These are phyloP conservation scores for Aristolochia contorta DNA, from an alignment of 164 flowering plant genomes.

Conservation along the genomic window DNA sequence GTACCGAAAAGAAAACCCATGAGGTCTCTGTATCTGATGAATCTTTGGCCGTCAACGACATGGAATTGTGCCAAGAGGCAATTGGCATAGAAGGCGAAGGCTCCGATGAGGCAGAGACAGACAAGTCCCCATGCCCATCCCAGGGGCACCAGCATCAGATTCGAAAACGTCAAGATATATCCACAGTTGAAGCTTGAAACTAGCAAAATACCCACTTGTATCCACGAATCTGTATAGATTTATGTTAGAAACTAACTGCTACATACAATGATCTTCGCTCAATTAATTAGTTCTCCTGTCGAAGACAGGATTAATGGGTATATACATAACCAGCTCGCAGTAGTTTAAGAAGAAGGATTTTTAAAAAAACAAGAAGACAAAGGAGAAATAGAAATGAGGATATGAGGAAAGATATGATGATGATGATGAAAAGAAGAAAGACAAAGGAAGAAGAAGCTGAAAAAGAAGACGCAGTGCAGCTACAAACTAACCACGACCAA, in stretches of 20 bases:
- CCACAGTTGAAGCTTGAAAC: constrained; percentile 41
- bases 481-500: constrained; percentile 21
- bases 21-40: constrained; percentile 57
- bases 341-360: neutral
- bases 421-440: neutral
- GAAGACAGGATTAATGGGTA: neutral
- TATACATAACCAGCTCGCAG: neutral
- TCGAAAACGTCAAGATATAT: constrained; percentile 41
- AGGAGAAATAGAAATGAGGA: too few species aligned
- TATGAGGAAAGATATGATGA: too few species aligned
- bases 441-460: neutral
- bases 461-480: neutral
- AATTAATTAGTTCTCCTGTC: neutral
- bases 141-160: constrained; percentile 42
- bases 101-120: constrained; percentile 25
- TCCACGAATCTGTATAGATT: constrained; percentile 71
- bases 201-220: constrained; percentile 43
- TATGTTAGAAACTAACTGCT: too few species aligned
- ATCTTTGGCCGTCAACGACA: constrained; percentile 36
- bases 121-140: constrained; percentile 49
- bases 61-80: constrained; percentile 49
- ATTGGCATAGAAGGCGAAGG: constrained; percentile 33
- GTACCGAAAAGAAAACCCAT: constrained; percentile 44
- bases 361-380: neutral
- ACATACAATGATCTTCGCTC: neutral